Evolutionary conservation across 2,329 filamentous ascomycete genomes (phyloP).

Genomic region (Chrysoporthe puriensis): DNA sequence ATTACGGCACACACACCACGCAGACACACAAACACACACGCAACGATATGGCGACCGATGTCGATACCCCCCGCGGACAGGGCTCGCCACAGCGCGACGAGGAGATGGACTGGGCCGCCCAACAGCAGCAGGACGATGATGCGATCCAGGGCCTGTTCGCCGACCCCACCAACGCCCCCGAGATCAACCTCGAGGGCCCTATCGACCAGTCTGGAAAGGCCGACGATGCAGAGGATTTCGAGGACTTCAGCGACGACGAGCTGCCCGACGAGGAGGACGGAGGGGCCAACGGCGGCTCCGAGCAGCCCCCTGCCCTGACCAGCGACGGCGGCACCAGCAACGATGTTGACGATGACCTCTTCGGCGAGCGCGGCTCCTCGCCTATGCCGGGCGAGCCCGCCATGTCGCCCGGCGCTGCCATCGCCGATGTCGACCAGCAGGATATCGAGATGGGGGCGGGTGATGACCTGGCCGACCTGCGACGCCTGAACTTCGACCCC

Average conservation of each 20-base stretch:
- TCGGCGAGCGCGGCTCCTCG: constrained; percentile 63
- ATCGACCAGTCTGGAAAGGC: constrained; percentile 78
- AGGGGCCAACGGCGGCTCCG: constrained; percentile 40
- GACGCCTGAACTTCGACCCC: constrained; percentile 48
- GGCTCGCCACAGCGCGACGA: constrained; percentile 29
- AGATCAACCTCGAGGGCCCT: constrained; percentile 48
- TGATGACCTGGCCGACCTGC: constrained; percentile 42
- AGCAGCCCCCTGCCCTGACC: constrained; percentile 57
- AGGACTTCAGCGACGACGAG: constrained; percentile 90
- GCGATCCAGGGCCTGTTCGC: constrained; percentile 50
- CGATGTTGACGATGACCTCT: constrained; percentile 64
- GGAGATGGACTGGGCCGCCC: constrained; percentile 45
- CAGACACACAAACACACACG: background rate
- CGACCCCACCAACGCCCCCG: constrained; percentile 41
- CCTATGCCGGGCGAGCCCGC: constrained; percentile 48
- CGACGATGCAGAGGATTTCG: constrained; percentile 85
- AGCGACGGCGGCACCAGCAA: constrained; percentile 62
- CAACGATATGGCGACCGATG: constrained; percentile 21
- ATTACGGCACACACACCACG: background rate
- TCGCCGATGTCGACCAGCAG: constrained; percentile 37
- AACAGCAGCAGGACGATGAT: constrained; percentile 54
- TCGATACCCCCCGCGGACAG: constrained; percentile 22
- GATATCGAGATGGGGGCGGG: constrained; percentile 39
- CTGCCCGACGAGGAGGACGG: constrained; percentile 81
- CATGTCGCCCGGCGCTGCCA: constrained; percentile 50